Evolutionary conservation across 768 basidiomycete species (phyloP), one percentile per base, ranked within the genome.

Genomic region (Boletus pseudopeckii): DNA sequence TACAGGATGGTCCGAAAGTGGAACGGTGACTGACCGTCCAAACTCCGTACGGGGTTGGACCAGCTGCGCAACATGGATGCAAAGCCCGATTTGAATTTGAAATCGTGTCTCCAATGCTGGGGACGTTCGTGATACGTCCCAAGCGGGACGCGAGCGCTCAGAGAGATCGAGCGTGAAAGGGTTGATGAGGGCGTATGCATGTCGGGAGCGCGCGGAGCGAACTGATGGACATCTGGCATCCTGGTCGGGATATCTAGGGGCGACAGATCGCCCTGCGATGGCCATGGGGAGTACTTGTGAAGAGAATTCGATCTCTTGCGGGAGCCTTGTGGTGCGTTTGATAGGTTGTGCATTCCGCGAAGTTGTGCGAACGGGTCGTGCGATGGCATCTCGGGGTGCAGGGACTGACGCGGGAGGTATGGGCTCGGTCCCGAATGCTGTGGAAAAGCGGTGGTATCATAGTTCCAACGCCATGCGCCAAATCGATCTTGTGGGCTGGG

Each of bases 51-150:
- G 9, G 40, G 52, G 36, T 43, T 62, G 18, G 67, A 54, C 48
- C 43, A 57, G 18, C 45, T 52, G 33, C 70, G 68, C 50, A 70
- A 66, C 56, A 70, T 56, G 46, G 66, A 68, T 8, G 70, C 57
- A 48, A 70, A 57, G 1, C 62, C 61, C 10, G 66, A 68, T 20
- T 65, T 70, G 51, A 71, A 70, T 48, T 59, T 71, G 55, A 71
- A 70, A 55, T 66, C 70, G 13, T 55, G 54, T 46, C 69, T 62
- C 69, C 70, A 70, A 7, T 59, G 56, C 41, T 58, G 59, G 3
- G 69, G 68, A 9, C 59, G 66, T 26, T 68, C 69, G 22, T 46
- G 56, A 38, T 53, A 59, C 41, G 55, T 39, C 10, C 41, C 32
- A 7, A 50, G 55, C 5, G 58, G 63, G 5, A 54, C 43, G 7